Evolutionary conservation across 169 alveolate genomes (phyloP), one percentile per base, ranked within the genome.

Genomic region (Eimeria acervulina): DNA sequence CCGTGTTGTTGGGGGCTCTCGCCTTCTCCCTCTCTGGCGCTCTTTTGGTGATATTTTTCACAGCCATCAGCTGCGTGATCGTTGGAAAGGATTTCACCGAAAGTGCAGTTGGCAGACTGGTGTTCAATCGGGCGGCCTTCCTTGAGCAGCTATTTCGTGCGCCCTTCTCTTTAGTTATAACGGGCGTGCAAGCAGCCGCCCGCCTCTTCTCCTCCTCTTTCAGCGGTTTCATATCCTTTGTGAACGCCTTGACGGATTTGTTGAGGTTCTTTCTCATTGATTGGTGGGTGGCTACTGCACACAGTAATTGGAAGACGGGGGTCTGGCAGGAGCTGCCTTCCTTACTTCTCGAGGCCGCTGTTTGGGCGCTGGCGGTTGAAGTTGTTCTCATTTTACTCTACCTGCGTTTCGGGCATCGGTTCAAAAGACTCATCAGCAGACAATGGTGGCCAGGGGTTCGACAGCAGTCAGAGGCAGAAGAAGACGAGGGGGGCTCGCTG

Each of bases 81-180:
- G 68, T 21, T 21, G 90, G 47, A 26, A 42, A 26, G 31, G 90
- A 80, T 66, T 80, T 80, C 38, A 80, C 90, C 15, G 90, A 80
- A 23, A 80, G 90, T 66, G 66, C 68, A 17, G 66, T 80, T 10
- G 90, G 90, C 70, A 36, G 68, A 12, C 51, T 42, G 19, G 42
- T 80, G 90, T 80, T 44, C 47, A 36, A 80, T 19, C 90, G n/a
- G 66, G 59, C 90, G 61, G 47, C 90, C 15, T 28, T 42, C 33
- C 36, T 40, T 33, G 90, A 47, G 40, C 31, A 80, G 0, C 55
- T 74, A 12, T 42, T 40, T 26, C 84, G 84, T n/a, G 51, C 38
- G n/a, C 84, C 84, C 42, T 26, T 74, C 36, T 28, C 13, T 40
- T 23, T 74, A 13, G 76, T 28, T 66, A 28, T 66, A 12, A 28